Base-by-base conservation (phyloP, 495 filamentous ascomycete species). In the Trypethelium eluteriae region DNA sequence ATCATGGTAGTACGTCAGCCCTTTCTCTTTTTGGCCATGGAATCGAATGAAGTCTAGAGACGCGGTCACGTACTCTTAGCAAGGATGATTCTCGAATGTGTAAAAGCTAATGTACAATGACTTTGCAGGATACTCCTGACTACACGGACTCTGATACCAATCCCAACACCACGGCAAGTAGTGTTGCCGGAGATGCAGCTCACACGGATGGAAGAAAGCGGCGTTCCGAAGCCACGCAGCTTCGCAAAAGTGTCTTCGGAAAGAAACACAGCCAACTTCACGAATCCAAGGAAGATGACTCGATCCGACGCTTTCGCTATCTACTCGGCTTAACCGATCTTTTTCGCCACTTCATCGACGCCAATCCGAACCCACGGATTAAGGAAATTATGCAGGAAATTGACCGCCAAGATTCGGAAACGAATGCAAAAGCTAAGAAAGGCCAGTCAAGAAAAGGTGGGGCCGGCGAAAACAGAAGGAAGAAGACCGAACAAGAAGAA, bases 311-410 rank as follows among this genome's bases (percentile, higher is more conserved):
- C 74, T 98, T 98, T 75, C 90, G 92, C 62, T 98, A 99, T 73
- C 87, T 99, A 1, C 84, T 99, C 6, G 95, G 95, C 36, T 81
- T 98, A 62, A 99, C 95, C 57, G 95, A 99, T 73, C 84, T 99
- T 32, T 99, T 99, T 81, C 90, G 95, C 68, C 95, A 99, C 77
- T 99, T 99, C 77, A 99, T 99, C 79, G 92, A 97, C 73, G 89
- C 92, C 25, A 99, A 96, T 73, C 94, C 92, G 2, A 90, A 97
- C 70, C 93, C 93, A 0, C 86, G 86, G 46, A 91, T 98, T 73
- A 88, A 93, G 70, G 88, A 93, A 53, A 89, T 97, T 64, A 92
- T 98, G 82, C 83, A 83, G 10, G 90, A 97, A 75, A 97, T 97
- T 71, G 93, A 97, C 75, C 86, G 88, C 35, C 91, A 96, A 74